Evolutionary conservation across 768 basidiomycete genomes (phyloP).

Genomic region (Leucocoprinus birnbaumii): DNA sequence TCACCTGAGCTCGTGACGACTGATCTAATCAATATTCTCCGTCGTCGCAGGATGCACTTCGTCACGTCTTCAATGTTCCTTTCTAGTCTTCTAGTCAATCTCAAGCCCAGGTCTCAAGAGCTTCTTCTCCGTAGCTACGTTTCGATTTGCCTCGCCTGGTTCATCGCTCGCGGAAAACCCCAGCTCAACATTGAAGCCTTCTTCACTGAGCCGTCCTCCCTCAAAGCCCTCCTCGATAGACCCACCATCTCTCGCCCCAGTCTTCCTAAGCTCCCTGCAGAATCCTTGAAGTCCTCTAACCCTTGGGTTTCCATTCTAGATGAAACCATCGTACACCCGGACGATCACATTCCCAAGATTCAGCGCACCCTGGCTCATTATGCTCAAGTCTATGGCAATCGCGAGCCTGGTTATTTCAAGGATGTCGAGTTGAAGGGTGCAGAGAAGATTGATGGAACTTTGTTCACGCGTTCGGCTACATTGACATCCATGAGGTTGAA

Average conservation of each 20-base stretch:
- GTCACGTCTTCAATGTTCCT: constrained; percentile 68
- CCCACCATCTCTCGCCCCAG: not conserved
- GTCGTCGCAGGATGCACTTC: constrained; percentile 55
- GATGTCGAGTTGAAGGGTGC: constrained; percentile 39
- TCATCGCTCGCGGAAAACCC: constrained; percentile 55
- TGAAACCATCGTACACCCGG: constrained; percentile 50
- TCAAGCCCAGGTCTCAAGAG: constrained; percentile 40
- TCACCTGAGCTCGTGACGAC: not conserved
- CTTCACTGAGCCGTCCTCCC: constrained; percentile 23
- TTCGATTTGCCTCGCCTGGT: constrained; percentile 46
- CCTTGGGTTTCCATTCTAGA: constrained; percentile 59
- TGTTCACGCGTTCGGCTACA: constrained; percentile 56
- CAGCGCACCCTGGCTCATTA: constrained; percentile 33
- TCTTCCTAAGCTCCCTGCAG: no score
- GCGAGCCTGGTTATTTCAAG: constrained; percentile 11
- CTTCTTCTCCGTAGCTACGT: constrained; percentile 59
- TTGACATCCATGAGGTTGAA: constrained; percentile 37
- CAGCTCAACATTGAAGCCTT: constrained; percentile 48
- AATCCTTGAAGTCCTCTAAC: constrained; percentile 38
- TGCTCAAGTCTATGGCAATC: constrained; percentile 13
- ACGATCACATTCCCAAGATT: constrained; percentile 45
- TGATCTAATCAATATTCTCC: not conserved
- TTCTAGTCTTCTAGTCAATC: constrained; percentile 39
- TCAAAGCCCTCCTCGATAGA: constrained; percentile 1
- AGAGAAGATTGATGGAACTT: constrained; percentile 49